Conservation (phyloP, 805 yeast genomes). For the Pichia membranifaciens region DNA sequence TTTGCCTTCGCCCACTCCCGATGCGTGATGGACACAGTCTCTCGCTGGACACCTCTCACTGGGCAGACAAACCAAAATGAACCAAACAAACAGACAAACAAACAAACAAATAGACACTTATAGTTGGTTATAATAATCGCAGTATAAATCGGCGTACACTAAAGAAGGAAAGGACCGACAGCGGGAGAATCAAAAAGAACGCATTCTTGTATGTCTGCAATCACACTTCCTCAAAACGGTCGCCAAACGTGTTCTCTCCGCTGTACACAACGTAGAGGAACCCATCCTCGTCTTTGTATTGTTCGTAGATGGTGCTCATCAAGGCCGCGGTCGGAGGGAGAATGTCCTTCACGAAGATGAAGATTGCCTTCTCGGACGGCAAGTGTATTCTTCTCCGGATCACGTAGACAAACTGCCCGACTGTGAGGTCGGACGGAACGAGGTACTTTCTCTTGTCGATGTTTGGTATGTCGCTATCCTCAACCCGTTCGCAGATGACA, state of each 20-base stretch:
- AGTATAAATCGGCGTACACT: neutral
- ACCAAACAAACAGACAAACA: no score
- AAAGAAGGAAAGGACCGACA: no score
- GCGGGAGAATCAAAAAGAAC: no score
- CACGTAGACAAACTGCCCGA: constrained; percentile 97
- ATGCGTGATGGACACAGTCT: no score
- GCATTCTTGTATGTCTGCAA: no score
- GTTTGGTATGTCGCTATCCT: constrained; percentile 90
- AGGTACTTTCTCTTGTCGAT: constrained; percentile 96
- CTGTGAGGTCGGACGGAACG: constrained; percentile 93
- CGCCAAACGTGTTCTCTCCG: constrained; percentile 96
- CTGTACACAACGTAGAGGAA: constrained; percentile 92
- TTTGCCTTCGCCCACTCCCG: no score
- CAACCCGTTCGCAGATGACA: constrained; percentile 95
- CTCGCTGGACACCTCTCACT: no score
- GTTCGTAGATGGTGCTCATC: constrained; percentile 91
- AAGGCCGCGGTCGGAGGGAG: constrained; percentile 97
- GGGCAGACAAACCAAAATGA: no score
- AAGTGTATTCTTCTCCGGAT: constrained; percentile 92
- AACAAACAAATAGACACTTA: neutral
- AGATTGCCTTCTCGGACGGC: constrained; percentile 96
- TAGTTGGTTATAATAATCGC: neutral
- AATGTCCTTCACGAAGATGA: constrained; percentile 93
- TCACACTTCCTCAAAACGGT: constrained; percentile 18
- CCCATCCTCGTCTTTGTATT: constrained; percentile 97